Evolutionary conservation across 75 land plant species (phyloP).

Genomic region (Cupressus sempervirens): DNA sequence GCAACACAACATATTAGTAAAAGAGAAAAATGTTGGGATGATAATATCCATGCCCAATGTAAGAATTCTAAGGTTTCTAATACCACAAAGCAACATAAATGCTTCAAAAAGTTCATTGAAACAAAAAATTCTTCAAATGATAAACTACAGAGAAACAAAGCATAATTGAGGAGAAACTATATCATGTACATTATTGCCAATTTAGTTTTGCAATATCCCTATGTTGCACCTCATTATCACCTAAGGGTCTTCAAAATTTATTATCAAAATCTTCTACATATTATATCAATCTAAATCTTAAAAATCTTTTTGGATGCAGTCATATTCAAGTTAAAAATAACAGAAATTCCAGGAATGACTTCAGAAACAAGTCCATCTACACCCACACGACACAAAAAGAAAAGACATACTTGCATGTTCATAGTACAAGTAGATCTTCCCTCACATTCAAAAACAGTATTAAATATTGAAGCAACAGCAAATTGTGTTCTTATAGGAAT

Average conservation of each 20-base stretch:
- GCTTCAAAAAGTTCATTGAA: background rate
- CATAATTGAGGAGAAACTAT: background rate
- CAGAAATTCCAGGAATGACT: background rate
- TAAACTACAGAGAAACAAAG: background rate
- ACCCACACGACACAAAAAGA: background rate
- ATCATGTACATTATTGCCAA: background rate
- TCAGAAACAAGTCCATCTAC: background rate
- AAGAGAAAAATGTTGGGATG: background rate
- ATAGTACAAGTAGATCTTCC: background rate
- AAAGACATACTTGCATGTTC: background rate
- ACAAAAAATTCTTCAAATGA: background rate
- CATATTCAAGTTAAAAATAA: background rate
- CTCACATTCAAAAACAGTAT: background rate
- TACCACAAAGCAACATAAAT: background rate
- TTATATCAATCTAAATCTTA: background rate
- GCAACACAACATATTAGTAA: constrained; percentile 1
- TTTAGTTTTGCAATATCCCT: background rate
- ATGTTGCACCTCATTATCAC: background rate
- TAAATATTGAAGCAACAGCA: background rate
- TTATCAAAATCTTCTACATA: background rate
- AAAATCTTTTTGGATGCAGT: background rate
- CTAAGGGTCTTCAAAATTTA: background rate
- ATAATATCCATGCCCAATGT: background rate
- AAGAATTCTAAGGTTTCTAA: background rate
- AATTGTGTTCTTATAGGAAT: background rate